Percentiles rank a stretch among this genome's conserved stretches.
phyloP scores from a whole-genome alignment of 2,329 filamentous ascomycete species.

The Pseudogymnoascus sp. region DNA sequence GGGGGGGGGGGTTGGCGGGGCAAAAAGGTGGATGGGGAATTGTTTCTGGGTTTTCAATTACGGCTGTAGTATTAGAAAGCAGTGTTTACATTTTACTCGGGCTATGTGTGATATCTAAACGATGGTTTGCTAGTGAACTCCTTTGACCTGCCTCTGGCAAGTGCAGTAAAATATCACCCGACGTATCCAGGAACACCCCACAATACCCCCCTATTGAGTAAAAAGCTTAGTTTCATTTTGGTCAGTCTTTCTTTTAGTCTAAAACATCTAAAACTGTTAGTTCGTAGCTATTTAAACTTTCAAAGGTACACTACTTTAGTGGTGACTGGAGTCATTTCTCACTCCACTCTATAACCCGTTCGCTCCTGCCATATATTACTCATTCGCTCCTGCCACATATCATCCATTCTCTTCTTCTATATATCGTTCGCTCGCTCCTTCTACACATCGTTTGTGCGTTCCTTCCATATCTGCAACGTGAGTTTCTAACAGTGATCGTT shows the following conservation, averaged over 20 bases:
- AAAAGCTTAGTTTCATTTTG: background rate
- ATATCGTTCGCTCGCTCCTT: background rate
- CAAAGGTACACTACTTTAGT: background rate
- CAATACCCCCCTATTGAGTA: background rate
- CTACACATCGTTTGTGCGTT: background rate
- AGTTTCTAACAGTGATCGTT: slow-evolving; percentile 31
- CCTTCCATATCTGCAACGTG: slow-evolving; percentile 73
- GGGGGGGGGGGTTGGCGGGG: too few species aligned
- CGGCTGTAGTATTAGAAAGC: background rate
- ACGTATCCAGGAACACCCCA: background rate
- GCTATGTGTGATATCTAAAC: background rate
- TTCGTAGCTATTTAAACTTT: background rate
- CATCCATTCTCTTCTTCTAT: background rate
- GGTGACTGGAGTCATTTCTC: background rate
- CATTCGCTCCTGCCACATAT: background rate
- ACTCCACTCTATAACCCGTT: background rate
- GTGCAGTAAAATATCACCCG: background rate
- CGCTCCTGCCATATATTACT: background rate
- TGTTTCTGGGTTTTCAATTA: background rate
- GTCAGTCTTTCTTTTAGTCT: background rate
- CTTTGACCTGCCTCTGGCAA: background rate
- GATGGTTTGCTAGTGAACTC: background rate
- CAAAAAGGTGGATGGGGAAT: too few species aligned
- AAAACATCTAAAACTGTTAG: background rate
- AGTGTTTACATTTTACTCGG: background rate